Evolutionary conservation across 331 rosid genomes (phyloP), one percentile per base, ranked within the genome.

Genomic region (Pyracantha coccinea): DNA sequence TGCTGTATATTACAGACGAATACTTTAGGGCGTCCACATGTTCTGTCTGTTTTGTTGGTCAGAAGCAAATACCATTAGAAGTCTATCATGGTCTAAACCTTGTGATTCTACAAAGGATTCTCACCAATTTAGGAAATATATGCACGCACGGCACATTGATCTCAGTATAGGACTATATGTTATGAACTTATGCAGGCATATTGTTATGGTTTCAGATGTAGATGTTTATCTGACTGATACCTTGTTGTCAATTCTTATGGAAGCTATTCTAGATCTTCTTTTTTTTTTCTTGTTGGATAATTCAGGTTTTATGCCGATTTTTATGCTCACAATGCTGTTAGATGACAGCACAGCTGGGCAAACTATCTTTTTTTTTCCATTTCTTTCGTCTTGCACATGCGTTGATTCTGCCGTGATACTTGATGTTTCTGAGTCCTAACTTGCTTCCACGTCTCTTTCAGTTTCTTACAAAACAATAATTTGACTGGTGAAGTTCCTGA

Each of bases 381-480:
- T 47, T 65, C 63, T 58, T 58, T 57, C 3, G 2, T 61, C 66
- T 61, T 27, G 20, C 35, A 25, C 32, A 61, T 61, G 66, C 19
- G 4, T 33, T 61, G 66, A 60, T 44, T 54, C 35, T 17, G 47
- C n/a, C 6, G n/a, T 27, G 15, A 28, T 9, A n/a, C 27, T 77
- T 44, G 23, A 33, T 27, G 19, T 27, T 27, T 27, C 35, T 7
- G 6, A 25, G 50, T 50, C 68, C 74, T 79, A 79, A 81, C 85
- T 62, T 57, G 38, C n/a, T 73, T 74, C 69, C 65, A 29, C 73
- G 66, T 81, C 45, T 77, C 74, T 75, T 63, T 70, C 90, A 95
- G 99, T 62, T 90, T 86, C 83, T 75, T 95, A 75, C 96, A 95
- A 70, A 95, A 92, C 81, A 95, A 95, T 77, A 83, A 88, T 80